A percentile compares a stretch with the other conserved stretches of the same genome.
Evolutionary conservation across 805 yeast species (phyloP).

Genomic region (Blastobotrys americana): DNA sequence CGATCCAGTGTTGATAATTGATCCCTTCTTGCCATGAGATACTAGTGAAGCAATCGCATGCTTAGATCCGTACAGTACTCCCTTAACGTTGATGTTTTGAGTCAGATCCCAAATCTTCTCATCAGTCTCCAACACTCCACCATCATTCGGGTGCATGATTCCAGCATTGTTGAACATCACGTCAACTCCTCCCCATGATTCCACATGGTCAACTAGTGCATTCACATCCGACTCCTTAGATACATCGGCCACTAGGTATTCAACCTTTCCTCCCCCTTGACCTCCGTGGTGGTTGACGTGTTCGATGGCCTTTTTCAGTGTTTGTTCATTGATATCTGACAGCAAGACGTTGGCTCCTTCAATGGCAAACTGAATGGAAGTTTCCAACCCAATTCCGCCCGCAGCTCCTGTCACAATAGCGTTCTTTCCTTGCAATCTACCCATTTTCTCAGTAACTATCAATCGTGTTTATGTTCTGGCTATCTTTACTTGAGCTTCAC

Average conservation of each 20-base stretch:
- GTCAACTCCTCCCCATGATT: constrained; percentile 71
- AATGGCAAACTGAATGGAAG: constrained; percentile 67
- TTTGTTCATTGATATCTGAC: constrained; percentile 52
- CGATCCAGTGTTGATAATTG: constrained; percentile 35
- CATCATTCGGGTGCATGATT: constrained; percentile 36
- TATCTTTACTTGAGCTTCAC: too few species aligned
- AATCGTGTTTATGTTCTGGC: too few species aligned
- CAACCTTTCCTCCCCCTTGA: constrained; percentile 63
- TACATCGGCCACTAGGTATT: constrained; percentile 25
- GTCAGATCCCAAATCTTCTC: constrained; percentile 34
- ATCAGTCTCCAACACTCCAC: constrained; percentile 29
- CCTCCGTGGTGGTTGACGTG: constrained; percentile 69
- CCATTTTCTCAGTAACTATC: constrained; percentile 12
- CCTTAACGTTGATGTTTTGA: constrained; percentile 32
- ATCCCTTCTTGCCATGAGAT: constrained; percentile 25
- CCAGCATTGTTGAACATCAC: constrained; percentile 88
- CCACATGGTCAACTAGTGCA: constrained; percentile 43
- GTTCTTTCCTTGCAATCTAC: constrained; percentile 32
- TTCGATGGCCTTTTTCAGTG: constrained; percentile 48
- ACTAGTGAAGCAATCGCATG: constrained; percentile 30
- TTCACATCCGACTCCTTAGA: constrained; percentile 29
- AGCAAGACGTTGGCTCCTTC: constrained; percentile 88
- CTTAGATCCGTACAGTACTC: constrained; percentile 33
- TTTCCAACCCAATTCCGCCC: constrained; percentile 34
- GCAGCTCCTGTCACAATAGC: constrained; percentile 45